A percentile compares a stretch with the other conserved stretches of the same genome.
These are phyloP conservation scores for Claviceps maximensis DNA, from an alignment of 2,329 filamentous ascomycete genomes.

Conservation along the genomic window DNA sequence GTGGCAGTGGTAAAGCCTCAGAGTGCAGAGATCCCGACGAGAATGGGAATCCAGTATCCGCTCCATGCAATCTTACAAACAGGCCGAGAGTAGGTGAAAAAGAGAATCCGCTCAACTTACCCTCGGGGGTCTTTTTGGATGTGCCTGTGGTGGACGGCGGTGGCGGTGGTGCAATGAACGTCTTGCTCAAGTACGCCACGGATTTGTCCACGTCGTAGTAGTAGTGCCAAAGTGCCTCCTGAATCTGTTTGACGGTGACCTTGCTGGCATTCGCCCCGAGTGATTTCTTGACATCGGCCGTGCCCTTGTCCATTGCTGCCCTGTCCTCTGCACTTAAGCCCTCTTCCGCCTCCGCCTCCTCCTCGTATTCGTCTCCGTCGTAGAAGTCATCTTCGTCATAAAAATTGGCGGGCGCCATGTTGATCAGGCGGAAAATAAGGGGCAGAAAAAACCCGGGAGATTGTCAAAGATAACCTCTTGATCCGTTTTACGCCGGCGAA, in stretches of 20 bases:
- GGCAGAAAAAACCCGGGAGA: not conserved
- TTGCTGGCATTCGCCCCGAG: constrained; percentile 48
- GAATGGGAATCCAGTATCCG: constrained; percentile 15
- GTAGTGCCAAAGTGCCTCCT: constrained; percentile 89
- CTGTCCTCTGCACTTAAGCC: constrained; percentile 35
- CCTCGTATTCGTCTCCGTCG: constrained; percentile 35
- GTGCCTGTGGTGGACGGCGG: constrained; percentile 16
- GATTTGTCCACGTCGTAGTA: constrained; percentile 87
- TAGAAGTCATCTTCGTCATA: constrained; percentile 35
- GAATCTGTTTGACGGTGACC: constrained; percentile 53
- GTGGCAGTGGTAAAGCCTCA: not conserved
- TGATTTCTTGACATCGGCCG: constrained; percentile 49
- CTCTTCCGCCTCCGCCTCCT: constrained; percentile 30
- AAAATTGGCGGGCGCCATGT: constrained; percentile 19
- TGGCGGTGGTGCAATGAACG: constrained; percentile 29
- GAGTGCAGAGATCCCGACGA: constrained; percentile 4
- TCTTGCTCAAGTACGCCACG: constrained; percentile 65
- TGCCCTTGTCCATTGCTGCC: constrained; percentile 47
- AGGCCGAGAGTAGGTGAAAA: constrained; percentile 17
- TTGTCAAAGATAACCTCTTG: not conserved
- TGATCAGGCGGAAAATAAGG: not conserved
- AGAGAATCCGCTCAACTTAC: constrained; percentile 24
- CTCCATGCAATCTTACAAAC: constrained; percentile 18
- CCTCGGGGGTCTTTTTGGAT: constrained; percentile 28
- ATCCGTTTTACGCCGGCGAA: not conserved